Base-by-base conservation (phyloP, 441 rosid genomes). In the Pelargonium fulgidum region DNA sequence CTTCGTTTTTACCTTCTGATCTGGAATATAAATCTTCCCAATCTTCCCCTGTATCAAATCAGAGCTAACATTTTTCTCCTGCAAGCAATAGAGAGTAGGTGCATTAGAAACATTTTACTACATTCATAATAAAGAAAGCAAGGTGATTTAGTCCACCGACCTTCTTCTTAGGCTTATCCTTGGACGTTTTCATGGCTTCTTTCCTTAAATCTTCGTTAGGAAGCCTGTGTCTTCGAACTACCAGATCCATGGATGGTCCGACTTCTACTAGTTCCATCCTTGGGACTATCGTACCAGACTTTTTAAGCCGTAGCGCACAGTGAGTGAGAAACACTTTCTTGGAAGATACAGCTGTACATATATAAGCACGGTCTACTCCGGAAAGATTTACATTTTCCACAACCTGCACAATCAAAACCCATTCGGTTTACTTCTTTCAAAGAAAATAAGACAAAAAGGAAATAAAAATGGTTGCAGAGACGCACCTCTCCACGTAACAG, bases 241-340 rank as follows among this genome's bases (percentile, higher is more conserved):
- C 95, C 42, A 93, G 84, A 73, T 93, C 99, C 97, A 91, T 89
- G 7, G 96, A 91, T 13, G 97, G 97, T 64, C 99, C 97, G 8
- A 90, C 87, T 84, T 93, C 97, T 14, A 88, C 87, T 45, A 93
- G 81, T 83, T 93, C 97, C 79, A 89, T 85, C 80, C 87, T 86
- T 17, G 99, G 97, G 29, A 93, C 90, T 13, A 88, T 65, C 1
- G 90, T 80, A 26, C 97, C 97, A 1, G 99, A 93, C 79, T 82
- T 91, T 68, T 91, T 93, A 29, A 93, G 87, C 73, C 88, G 82
- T 73, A 93, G 19, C 0, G 96, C 93, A 71, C 97, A 93, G 76
- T 93, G 97, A 29, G 92, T 87, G 0, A 93, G 77, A 67, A 81
- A 65, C 24, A 89, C 93, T 73, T 76, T 84, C 6, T 80, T 85